Base-by-base conservation (phyloP, 805 yeast genomes). In the Candida bentonensis region DNA sequence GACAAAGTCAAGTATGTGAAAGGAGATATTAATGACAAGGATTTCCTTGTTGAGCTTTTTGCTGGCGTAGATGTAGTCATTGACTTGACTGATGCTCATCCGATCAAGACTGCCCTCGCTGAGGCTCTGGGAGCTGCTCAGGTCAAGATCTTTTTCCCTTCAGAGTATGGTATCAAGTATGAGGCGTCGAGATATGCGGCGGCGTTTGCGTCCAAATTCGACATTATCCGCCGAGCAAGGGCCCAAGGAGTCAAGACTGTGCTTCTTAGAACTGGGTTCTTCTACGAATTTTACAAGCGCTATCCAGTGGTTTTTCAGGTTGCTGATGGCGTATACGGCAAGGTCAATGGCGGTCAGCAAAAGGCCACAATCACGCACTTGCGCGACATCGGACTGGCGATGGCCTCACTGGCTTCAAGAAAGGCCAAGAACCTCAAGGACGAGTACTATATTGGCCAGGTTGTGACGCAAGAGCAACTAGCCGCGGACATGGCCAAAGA, bases 101-200 rank as follows among this genome's bases (percentile, higher is more conserved):
- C 70, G 4, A 53, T 52, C 15, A 42, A 53, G 17, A 67, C 60
- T 23, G 60, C 51, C 1, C 48, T 61, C n/a, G 46, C 69, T 26
- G 73, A 70, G 41, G 67, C 70, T 4, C 68, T 69, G 2, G 54
- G 56, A 4, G 58, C 53, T 23, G 68, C 70, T 49, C 50, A 50
- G 15, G 74, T 76, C 42, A 69, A 70, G 53, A 53, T 74, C 25
- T 77, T 67, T 60, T 69, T 76, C 49, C 80, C 82, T 25, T 70
- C 79, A 2, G 82, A 76, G 52, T 78, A 72, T 51, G 86, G 84
- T 30, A 51, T 64, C 21, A 76, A 74, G 44, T 41, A 46, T 34
- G 42, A 45, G 27, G 23, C 30, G 25, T 33, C 40, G 20, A 42
- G 30, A 3, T 43, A 39, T 15, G 23, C 20, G 25, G 17, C 33